These are phyloP conservation scores for Gossypium rotundifolium DNA, from an alignment of 345 rosid genomes.

Conservation along the genomic window DNA sequence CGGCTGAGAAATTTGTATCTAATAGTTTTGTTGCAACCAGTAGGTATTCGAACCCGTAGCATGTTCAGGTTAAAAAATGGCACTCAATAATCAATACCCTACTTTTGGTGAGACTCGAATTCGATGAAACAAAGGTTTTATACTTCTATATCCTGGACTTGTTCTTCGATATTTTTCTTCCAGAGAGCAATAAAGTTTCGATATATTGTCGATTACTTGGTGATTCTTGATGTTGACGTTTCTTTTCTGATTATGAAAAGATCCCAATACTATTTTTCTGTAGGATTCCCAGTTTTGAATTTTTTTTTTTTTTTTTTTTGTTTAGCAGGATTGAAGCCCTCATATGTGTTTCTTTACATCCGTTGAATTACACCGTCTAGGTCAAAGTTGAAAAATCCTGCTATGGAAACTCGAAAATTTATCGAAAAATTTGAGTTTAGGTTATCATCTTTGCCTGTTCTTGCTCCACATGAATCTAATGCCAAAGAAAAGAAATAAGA, in stretches of 20 bases:
- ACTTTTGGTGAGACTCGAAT: not conserved
- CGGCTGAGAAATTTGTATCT: not conserved
- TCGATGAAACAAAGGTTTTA: not conserved
- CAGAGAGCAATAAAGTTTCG: not conserved
- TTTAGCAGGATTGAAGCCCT: not conserved
- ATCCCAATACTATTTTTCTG: not conserved
- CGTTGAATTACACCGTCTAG: not conserved
- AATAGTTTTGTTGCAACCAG: not conserved
- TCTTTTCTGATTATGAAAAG: not conserved
- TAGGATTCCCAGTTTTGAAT: not conserved
- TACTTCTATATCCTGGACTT: not conserved
- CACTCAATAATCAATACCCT: not conserved
- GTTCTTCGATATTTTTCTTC: not conserved
- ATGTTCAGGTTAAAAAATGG: not conserved
- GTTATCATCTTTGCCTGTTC: too few relatives aligned
- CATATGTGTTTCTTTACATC: not conserved
- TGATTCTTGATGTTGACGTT: not conserved
- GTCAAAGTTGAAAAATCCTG: too few relatives aligned
- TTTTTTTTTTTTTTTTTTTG: not conserved
- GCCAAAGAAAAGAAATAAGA: too few relatives aligned
- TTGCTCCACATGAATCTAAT: too few relatives aligned
- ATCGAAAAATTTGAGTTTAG: too few relatives aligned
- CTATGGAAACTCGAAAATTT: too few relatives aligned
- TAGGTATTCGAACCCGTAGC: conserved; percentile 1
- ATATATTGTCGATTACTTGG: not conserved